Evolutionary conservation across 23 red algal genomes (phyloP), one percentile per base, ranked within the genome.

Genomic region (Gracilaria caudata): DNA sequence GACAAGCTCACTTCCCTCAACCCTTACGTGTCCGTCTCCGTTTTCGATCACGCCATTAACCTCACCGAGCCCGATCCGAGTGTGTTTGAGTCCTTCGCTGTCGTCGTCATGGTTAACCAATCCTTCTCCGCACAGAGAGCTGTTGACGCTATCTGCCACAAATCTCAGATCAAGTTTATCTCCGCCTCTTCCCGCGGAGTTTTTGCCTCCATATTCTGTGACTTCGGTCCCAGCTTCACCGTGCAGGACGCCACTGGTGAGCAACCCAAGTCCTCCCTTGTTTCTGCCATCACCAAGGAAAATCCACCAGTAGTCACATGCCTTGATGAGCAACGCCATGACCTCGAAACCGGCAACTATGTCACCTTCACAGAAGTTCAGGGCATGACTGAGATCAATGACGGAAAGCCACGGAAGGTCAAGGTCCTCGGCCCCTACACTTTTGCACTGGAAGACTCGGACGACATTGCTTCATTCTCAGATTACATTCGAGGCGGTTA

Each of bases 251-350:
- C 79, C 34, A 99, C 84, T 71, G 97, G 97, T 46, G 97, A 99
- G 79, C 81, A 93, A 51, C 96, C 96, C 11, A 80, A 83, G 68
- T 79, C 91, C 60, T 82, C 87, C 0, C 73, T 94, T 20, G 74
- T 98, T 16, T 94, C 86, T 5, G 78, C 81, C 43, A 94, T 98
- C 23, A 90, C 87, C 7, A 88, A 92, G 78, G 90, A 98, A 79
- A 40, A 41, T 17, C 78, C 71, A 6, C 93, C 84, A 16, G 76
- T 90, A 37, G 94, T 99, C 38, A 94, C 97, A 3, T 99, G 97
- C 40, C 75, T 99, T 44, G 97, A 99, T 34, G 97, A 96, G 25
- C 91, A 96, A 37, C 89, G 97, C n/a, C 97, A 99, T 77, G 93
- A 99, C 54, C 83, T 99, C 59, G 97, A 99, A 88, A 77, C 89